Conservation (phyloP, 768 basidiomycete species). For the Trametes cubensis region DNA sequence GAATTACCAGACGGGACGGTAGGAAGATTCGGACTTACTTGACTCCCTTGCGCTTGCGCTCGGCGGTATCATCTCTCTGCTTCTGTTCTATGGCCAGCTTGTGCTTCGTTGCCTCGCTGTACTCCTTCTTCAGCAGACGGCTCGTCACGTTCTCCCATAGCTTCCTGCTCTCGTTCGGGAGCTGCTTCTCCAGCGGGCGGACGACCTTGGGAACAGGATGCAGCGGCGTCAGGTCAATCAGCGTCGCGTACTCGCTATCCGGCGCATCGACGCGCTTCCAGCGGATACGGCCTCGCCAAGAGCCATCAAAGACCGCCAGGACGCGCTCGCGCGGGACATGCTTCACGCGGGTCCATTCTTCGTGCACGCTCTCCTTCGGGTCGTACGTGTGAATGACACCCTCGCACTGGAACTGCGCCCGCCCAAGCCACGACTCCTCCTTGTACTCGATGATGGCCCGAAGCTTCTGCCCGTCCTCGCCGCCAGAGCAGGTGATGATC, state of each 20-base stretch:
- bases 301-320: conserved; percentile 84
- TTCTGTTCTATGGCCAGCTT: conserved; percentile 92
- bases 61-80: conserved; percentile 87
- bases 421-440: conserved; percentile 97
- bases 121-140: conserved; percentile 80
- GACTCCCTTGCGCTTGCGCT: conserved; percentile 78
- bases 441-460: conserved; percentile 91
- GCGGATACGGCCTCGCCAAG: conserved; percentile 81
- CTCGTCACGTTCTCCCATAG: conserved; percentile 87
- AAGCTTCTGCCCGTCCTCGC: conserved; percentile 57
- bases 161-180: conserved; percentile 78
- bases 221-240: conserved; percentile 78
- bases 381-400: conserved; percentile 87
- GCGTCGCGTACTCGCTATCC: conserved; percentile 59
- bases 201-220: conserved; percentile 80
- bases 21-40: conserved; percentile 55
- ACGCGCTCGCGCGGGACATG: conserved; percentile 81
- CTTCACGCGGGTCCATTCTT: conserved; percentile 84
- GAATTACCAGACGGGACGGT: not conserved
- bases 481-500: conserved; percentile 79
- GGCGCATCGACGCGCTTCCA: conserved; percentile 55
- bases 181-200: conserved; percentile 79
- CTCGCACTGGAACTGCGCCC: conserved; percentile 80
- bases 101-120: conserved; percentile 85
- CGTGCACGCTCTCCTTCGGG: conserved; percentile 60